A percentile compares a stretch with the other conserved stretches of the same genome.
phyloP scores from a whole-genome alignment of 768 basidiomycete species.

The Dendrothele bispora region DNA sequence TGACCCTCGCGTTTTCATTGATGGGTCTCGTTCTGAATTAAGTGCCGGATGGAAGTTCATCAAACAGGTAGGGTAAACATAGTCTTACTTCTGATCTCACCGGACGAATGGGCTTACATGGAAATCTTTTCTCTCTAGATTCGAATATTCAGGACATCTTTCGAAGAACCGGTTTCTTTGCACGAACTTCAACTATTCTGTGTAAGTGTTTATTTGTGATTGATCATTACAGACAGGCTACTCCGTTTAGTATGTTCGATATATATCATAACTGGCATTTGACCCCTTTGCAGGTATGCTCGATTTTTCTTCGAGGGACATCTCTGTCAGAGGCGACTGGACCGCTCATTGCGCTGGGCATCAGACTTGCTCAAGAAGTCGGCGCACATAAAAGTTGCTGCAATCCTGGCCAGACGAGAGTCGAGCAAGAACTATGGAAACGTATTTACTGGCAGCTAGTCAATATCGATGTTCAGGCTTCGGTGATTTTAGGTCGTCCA shows the following conservation, averaged over 20 bases:
- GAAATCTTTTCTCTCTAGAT: too few species aligned
- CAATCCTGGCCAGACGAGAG: too few species aligned
- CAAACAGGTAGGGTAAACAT: too few species aligned
- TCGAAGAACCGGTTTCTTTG: slow-evolving; percentile 29
- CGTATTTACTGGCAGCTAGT: slow-evolving; percentile 12
- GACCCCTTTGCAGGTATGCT: slow-evolving; percentile 12
- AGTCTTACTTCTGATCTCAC: too few species aligned
- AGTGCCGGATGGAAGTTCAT: slow-evolving; percentile 33
- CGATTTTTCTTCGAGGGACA: slow-evolving; percentile 29
- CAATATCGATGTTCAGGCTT: slow-evolving; percentile 5
- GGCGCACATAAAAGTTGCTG: slow-evolving; percentile 34
- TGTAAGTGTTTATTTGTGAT: slow-evolving; percentile 29
- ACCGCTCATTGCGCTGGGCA: slow-evolving; percentile 36
- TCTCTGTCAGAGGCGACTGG: slow-evolving; percentile 25
- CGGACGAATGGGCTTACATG: too few species aligned
- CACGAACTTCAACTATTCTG: slow-evolving; percentile 38
- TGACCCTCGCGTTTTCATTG: slow-evolving; percentile 39
- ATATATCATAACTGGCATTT: background rate
- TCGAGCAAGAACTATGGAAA: slow-evolving; percentile 8
- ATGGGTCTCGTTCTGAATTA: background rate
- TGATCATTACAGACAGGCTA: too few species aligned
- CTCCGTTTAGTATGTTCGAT: too few species aligned
- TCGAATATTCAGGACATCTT: slow-evolving; percentile 32
- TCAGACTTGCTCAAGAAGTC: slow-evolving; percentile 42
- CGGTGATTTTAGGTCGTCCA: slow-evolving; percentile 44